A percentile compares a stretch with the other conserved stretches of the same genome.
phyloP scores from a whole-genome alignment of 345 rosid species.

The Gossypium ekmanianum region DNA sequence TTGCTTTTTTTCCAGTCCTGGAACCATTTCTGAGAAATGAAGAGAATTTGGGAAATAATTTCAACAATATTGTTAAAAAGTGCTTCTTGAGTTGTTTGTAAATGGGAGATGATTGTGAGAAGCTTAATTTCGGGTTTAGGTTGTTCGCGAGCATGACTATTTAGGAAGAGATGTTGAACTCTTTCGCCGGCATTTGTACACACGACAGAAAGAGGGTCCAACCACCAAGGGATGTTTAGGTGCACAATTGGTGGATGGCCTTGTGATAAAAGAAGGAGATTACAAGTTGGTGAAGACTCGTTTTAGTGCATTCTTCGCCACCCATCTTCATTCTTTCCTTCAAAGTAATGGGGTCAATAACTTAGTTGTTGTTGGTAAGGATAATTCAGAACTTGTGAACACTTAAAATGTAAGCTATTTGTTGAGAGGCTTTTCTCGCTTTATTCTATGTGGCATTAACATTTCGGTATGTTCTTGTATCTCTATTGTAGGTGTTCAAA shows the following conservation, averaged over 20 bases:
- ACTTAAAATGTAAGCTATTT: neutral
- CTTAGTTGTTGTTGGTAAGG: constrained; percentile 58
- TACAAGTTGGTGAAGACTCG: constrained; percentile 81
- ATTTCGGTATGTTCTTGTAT: neutral
- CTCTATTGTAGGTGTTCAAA: constrained; percentile 58
- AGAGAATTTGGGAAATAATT: neutral
- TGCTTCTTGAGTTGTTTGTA: neutral
- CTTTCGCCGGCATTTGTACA: constrained; percentile 60
- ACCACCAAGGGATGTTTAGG: constrained; percentile 52
- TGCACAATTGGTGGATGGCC: constrained; percentile 64
- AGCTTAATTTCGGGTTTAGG: constrained; percentile 29
- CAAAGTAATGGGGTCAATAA: constrained; percentile 41
- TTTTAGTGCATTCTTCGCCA: constrained; percentile 77
- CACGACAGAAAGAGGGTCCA: constrained; percentile 52
- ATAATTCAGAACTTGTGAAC: constrained; percentile 1
- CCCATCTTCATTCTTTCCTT: constrained; percentile 69
- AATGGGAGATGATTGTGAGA: neutral
- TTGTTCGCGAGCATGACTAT: constrained; percentile 77
- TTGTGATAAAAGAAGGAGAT: constrained; percentile 63
- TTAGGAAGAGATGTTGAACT: constrained; percentile 76
- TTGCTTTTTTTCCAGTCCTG: neutral
- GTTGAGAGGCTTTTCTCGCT: neutral
- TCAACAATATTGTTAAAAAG: neutral
- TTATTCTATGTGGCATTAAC: neutral
- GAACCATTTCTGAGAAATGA: neutral